Percentiles rank a stretch among this genome's conserved stretches.
These are phyloP conservation scores for Diddensiella transvaalensis DNA, from an alignment of 805 yeast species.

Conservation along the genomic window DNA sequence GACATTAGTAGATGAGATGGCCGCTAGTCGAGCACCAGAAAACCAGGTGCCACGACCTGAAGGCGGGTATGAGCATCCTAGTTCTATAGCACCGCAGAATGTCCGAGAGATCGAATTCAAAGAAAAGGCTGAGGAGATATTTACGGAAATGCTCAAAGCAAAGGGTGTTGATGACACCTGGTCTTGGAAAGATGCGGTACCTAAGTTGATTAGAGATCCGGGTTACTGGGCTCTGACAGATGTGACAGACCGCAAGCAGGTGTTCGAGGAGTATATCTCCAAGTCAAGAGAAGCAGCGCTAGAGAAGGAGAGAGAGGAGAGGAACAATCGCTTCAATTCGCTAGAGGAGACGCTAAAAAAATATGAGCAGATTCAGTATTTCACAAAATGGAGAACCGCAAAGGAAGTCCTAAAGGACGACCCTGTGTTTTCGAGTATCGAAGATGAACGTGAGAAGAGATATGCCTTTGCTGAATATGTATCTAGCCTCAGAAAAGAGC, in stretches of 20 bases:
- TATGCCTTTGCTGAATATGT: constrained; percentile 53
- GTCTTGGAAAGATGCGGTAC: constrained; percentile 68
- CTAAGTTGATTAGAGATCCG: constrained; percentile 52
- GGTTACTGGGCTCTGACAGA: constrained; percentile 67
- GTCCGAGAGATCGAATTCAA: not conserved
- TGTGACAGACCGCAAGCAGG: constrained; percentile 53
- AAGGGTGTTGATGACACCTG: constrained; percentile 65
- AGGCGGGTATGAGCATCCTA: not conserved
- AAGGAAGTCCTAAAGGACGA: constrained; percentile 56
- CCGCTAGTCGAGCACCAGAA: constrained; percentile 1
- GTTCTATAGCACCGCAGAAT: constrained; percentile 10
- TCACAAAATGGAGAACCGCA: constrained; percentile 62
- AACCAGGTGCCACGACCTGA: not conserved
- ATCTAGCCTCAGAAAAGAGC: constrained; percentile 33
- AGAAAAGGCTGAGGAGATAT: constrained; percentile 30
- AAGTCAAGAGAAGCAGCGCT: constrained; percentile 3
- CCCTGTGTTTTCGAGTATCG: constrained; percentile 56
- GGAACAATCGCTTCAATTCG: constrained; percentile 51
- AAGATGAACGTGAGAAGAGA: constrained; percentile 55
- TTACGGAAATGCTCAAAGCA: constrained; percentile 50
- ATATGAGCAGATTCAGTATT: constrained; percentile 45
- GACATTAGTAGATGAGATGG: constrained; percentile 1
- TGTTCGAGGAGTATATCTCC: constrained; percentile 60
- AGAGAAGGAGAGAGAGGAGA: constrained; percentile 44
- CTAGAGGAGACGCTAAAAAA: constrained; percentile 51